Conservation (phyloP, 495 filamentous ascomycete genomes). For the Parathielavia appendiculata region DNA sequence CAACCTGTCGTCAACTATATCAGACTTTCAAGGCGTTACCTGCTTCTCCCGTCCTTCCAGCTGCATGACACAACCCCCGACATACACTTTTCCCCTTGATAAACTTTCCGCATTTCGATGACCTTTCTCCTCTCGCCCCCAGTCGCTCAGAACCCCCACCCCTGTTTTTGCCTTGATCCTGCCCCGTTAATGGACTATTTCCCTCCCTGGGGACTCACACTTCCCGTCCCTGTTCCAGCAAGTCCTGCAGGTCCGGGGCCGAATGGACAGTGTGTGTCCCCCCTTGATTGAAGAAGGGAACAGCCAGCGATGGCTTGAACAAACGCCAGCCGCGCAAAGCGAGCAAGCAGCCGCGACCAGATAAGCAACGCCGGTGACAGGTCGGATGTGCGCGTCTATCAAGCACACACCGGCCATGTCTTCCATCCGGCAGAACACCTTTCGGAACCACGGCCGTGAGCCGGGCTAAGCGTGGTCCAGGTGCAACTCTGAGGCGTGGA, state of each 20-base stretch:
- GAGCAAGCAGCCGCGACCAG: conserved; percentile 11
- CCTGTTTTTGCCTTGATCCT: conserved; percentile 16
- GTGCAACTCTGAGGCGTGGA: conserved; percentile 4
- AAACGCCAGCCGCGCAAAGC: conserved; percentile 18
- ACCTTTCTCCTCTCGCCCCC: not conserved
- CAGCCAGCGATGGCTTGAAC: conserved; percentile 6
- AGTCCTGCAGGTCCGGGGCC: not conserved
- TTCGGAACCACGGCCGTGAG: conserved; percentile 6
- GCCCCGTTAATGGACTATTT: conserved; percentile 17
- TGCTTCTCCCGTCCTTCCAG: too few species aligned
- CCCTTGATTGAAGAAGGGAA: not conserved
- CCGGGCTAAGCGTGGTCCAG: conserved; percentile 8
- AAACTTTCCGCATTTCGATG: not conserved
- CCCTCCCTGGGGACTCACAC: not conserved
- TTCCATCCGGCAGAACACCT: conserved; percentile 3
- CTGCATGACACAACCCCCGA: not conserved
- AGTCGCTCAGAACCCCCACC: not conserved
- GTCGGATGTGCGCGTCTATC: conserved; percentile 5
- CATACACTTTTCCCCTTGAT: too few species aligned
- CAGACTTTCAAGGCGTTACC: too few species aligned
- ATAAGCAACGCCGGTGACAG: not conserved
- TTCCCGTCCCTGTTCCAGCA: not conserved
- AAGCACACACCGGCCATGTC: not conserved
- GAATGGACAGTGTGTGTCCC: not conserved
- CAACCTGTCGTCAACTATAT: too few species aligned